Evolutionary conservation across 805 yeast genomes (phyloP), one percentile per base, ranked within the genome.

Genomic region (Starmerella kuoi): DNA sequence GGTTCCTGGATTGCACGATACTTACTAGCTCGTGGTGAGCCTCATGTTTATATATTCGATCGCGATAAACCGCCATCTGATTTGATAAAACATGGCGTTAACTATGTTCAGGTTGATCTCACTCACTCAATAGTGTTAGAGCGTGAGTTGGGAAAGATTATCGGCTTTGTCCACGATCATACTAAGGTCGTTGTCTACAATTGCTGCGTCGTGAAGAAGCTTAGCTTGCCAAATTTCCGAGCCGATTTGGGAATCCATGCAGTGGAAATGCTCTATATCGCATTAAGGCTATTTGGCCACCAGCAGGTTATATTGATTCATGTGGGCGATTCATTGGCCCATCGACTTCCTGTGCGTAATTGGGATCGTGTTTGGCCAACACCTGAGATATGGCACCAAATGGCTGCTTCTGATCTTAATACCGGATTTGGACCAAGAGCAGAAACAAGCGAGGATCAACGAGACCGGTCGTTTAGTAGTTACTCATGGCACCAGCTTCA

Each of bases 1-100:
- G 61, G 61, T 6, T 52, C 61, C 3, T 57, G 61, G 61, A 45
- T 57, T 12, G 55, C 50, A 22, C 49, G 61, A 8, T 57, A 54
- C 32, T 47, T 57, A 23, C 33, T 55, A 15, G 48, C 54, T 8
- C 52, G 61, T 2, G 51, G 51, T 6, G 58, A 56, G 17, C 31
- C 22, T 12, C 37, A 45, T 11, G 52, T 56, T n/a, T 34, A 39
- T 21, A 24, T 55, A 2, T 26, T 56, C 3, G 61, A 57, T 40
- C 47, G 44, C 6, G 25, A 28, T 11, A 46, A 40, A 8, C 57
- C 57, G 6, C 57, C 60, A 4, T 21, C 36, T 11, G 61, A 57
- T 41, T 20, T 57, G 21, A 19, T 46, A 17, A 43, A 46, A 22
- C 54, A 55, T 26, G 59, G 57, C 2, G 58, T 47, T 3, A 30